phyloP scores from a whole-genome alignment of 257 asterid genomes.

The Anisodus acutangulus region DNA sequence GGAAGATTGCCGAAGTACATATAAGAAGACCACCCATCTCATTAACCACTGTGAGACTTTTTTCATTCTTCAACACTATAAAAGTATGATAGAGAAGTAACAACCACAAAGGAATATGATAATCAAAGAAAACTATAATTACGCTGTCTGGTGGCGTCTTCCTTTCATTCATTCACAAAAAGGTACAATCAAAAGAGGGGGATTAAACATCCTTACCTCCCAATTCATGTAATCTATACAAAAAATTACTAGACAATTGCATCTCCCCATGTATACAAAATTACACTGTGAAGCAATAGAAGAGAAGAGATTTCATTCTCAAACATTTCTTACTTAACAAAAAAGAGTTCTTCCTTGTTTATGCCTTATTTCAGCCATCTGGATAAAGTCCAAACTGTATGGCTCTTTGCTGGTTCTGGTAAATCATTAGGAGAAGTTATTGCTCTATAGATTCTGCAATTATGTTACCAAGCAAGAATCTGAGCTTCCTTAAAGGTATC shows the following conservation, averaged over 20 bases:
- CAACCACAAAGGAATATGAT: no score
- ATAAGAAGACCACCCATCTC: no score
- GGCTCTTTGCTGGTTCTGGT: neutral
- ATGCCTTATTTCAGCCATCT: neutral
- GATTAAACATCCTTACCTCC: neutral
- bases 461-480: neutral
- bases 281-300: neutral
- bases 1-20: no score
- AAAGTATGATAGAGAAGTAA: no score
- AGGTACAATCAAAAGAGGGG: neutral
- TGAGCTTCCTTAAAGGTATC: neutral
- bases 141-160: neutral
- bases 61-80: no score
- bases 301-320: conserved; percentile 13
- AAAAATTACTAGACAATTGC: neutral
- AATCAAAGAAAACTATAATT: neutral
- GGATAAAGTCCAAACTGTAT: neutral
- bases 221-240: conserved; percentile 15
- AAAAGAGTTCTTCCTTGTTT: neutral
- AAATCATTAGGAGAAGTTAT: neutral
- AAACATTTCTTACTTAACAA: neutral
- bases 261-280: neutral
- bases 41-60: no score
- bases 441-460: neutral
- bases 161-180: conserved; percentile 5